Evolutionary conservation across 2,329 filamentous ascomycete species (phyloP), one percentile per base, ranked within the genome.

Genomic region (Aspergillus niger): DNA sequence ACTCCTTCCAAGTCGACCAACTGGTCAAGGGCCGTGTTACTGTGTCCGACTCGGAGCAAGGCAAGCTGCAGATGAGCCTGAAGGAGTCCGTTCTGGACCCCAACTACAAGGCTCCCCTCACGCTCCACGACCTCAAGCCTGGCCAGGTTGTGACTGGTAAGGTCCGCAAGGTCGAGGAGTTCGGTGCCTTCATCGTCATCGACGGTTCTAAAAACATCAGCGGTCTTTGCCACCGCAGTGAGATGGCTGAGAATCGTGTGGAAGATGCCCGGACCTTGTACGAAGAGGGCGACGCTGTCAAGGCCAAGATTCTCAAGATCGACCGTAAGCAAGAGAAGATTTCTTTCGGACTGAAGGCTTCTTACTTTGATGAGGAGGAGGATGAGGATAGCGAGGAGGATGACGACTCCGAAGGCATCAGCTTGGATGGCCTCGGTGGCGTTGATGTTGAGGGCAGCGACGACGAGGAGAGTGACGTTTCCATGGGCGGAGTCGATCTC

Each of bases 101-200:
- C 64, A 83, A 93, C 66, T 97, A 91, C 75, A 86, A 87, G 48
- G 86, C 90, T 22, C 88, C 87, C 1, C 75, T 89, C n/a, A 88
- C 85, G 0, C 89, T 94, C 63, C 82, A 83, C n/a, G 91, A 96
- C 67, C 81, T 98, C 59, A 86, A 89, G 71, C 80, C 85, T 63
- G 93, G 92, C 6, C 91, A 96, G 75, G 80, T 92, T 32, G 85
- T 99, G 36, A 96, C 91, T 11, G 95, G 93, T 52, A 96, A 91
- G 72, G 87, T 99, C 58, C 89, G 93, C 69, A 97, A 96, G 77
- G 92, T 98, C 2, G 91, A 96, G 71, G 91, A 97, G 32, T 99
- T 93, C 74, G 95, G 95, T 65, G 94, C 94, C 5, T 99, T 99
- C 75, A 90, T 99, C 68, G 86, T 96, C 47, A 82, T 99, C 20